Percentiles rank a stretch among this genome's conserved stretches.
phyloP scores from a whole-genome alignment of 2,329 filamentous ascomycete genomes.

The Exophiala dermatitidis region DNA sequence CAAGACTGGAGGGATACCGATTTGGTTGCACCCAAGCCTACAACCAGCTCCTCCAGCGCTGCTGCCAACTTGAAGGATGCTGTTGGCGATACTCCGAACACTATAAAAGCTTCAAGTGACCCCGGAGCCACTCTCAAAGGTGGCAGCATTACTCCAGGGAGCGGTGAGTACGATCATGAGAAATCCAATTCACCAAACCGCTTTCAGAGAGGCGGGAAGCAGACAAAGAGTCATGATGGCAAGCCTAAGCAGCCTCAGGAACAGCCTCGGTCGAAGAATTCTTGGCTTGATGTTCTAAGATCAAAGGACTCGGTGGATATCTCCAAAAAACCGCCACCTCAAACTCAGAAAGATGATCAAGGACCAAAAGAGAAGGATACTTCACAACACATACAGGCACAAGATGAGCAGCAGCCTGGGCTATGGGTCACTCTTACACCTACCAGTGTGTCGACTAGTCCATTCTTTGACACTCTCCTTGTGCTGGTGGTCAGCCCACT shows the following conservation, averaged over 20 bases:
- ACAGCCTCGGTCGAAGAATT: conserved; percentile 6
- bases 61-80: conserved; percentile 13
- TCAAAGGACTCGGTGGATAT: conserved; percentile 5
- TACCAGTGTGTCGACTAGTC: conserved; percentile 75
- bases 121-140: conserved; percentile 45
- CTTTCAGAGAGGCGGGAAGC: conserved; percentile 8
- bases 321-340: conserved; percentile 16
- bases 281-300: conserved; percentile 21
- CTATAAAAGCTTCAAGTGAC: conserved; percentile 21
- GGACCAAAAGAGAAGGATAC: conserved; percentile 21
- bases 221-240: conserved; percentile 2
- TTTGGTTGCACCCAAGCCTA: conserved; percentile 45
- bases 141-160: conserved; percentile 63
- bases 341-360: conserved; percentile 23
- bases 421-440: conserved; percentile 96
- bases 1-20: conserved; percentile 82
- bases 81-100: conserved; percentile 25
- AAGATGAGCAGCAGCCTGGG: conserved; percentile 57
- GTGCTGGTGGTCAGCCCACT: conserved; percentile 92
- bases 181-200: conserved; percentile 11
- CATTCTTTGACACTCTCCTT: conserved; percentile 93
- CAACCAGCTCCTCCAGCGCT: conserved; percentile 11
- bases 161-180: conserved; percentile 58
- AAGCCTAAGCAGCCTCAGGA: background rate
- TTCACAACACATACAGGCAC: conserved; percentile 27